These are phyloP conservation scores for Tripidium arundinaceum DNA, from an alignment of 202 grass and related monocot species.

Conservation along the genomic window DNA sequence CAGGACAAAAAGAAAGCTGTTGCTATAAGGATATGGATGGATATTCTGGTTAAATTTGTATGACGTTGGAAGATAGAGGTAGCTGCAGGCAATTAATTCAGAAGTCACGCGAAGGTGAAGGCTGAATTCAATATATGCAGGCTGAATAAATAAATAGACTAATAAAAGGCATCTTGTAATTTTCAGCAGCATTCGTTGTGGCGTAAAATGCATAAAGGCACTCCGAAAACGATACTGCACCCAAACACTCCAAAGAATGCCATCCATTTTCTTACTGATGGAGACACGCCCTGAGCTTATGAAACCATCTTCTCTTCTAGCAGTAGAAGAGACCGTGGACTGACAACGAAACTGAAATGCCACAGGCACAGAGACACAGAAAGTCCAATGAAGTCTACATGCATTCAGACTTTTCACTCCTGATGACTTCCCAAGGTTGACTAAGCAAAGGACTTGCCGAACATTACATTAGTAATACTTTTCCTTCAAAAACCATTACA, in stretches of 20 bases:
- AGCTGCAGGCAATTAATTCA: not conserved
- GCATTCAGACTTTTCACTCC: not conserved
- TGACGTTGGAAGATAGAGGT: not conserved
- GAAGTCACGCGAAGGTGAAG: not conserved
- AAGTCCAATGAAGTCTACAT: conserved; percentile 11
- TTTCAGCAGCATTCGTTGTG: conserved; percentile 1
- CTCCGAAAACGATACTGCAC: conserved; percentile 25
- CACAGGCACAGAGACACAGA: not conserved
- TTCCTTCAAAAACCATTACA: not conserved
- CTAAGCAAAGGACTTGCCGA: not conserved
- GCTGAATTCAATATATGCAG: not conserved
- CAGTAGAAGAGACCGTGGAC: conserved; percentile 6
- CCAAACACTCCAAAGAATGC: not conserved
- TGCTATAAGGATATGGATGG: not conserved
- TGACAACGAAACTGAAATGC: not conserved
- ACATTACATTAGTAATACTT: not conserved
- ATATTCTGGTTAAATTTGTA: not conserved
- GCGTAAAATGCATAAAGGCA: not conserved
- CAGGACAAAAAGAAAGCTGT: not conserved
- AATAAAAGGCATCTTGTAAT: not conserved
- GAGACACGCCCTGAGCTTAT: not conserved
- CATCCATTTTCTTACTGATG: conserved; percentile 6
- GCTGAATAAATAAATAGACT: not conserved
- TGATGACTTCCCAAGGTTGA: not conserved
- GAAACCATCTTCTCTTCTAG: not conserved